These are phyloP conservation scores for Tremellales sp. DNA, from an alignment of 1,284 basidiomycete genomes.

Conservation along the genomic window DNA sequence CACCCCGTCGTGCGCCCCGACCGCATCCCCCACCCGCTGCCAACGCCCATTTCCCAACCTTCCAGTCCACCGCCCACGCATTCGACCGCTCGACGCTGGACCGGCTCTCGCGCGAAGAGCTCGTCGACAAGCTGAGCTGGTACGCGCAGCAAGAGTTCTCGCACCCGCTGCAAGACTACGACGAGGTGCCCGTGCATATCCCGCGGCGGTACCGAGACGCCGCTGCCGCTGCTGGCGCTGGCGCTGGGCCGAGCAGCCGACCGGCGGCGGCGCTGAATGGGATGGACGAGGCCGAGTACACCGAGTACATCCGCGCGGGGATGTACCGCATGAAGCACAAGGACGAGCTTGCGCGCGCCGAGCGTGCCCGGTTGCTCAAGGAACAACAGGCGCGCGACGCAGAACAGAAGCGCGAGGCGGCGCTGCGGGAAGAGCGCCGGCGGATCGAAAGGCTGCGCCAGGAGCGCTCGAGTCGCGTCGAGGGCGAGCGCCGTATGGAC, in stretches of 20 bases:
- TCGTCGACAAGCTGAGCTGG: constrained; percentile 24
- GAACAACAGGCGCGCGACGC: constrained; percentile 1
- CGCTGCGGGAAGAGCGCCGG: constrained; percentile 9
- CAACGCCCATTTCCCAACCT: too few species aligned
- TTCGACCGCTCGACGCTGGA: constrained; percentile 11
- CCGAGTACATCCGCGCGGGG: constrained; percentile 23
- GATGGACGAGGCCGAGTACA: constrained; percentile 32
- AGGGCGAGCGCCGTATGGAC: constrained; percentile 9
- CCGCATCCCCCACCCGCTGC: too few species aligned
- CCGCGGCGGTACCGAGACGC: constrained; percentile 12
- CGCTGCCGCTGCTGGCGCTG: not conserved
- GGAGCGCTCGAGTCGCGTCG: constrained; percentile 6
- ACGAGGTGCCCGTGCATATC: constrained; percentile 11
- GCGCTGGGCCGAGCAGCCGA: not conserved
- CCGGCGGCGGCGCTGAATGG: constrained; percentile 15
- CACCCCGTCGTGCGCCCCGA: too few species aligned
- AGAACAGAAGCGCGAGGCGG: constrained; percentile 14
- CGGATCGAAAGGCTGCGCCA: constrained; percentile 5
- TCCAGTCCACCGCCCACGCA: too few species aligned
- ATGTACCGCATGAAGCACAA: constrained; percentile 19
- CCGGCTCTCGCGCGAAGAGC: constrained; percentile 16
- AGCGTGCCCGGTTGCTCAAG: constrained; percentile 1
- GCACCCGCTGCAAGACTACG: not conserved
- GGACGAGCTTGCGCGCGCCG: constrained; percentile 14
- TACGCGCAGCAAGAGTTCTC: constrained; percentile 14